Base-by-base conservation (phyloP, 345 rosid species). In the Psidium friedrichsthalianum region DNA sequence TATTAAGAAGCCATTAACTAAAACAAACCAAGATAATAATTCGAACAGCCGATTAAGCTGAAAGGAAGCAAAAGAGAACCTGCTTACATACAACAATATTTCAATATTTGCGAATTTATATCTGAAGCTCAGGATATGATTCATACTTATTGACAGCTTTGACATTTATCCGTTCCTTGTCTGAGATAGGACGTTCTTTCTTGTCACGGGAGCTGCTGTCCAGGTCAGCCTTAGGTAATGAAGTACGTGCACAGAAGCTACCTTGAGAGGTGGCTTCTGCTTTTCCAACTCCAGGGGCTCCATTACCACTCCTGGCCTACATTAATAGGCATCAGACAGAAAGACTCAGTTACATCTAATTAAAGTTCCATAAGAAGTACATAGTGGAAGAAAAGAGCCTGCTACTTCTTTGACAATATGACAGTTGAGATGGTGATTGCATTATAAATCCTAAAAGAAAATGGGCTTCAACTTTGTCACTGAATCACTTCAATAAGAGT, bases 101-200 rank as follows among this genome's bases (percentile, higher is more conserved):
- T 74, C 27, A 18, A 86, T 82, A 64, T 61, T 2, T 53, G 54
- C 7, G 24, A 27, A 40, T n/a, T 51, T 82, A 51, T 54, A 54
- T 82, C 56, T 16, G 61, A 53, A 82, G 59, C 47, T 42, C 5
- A 32, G 49, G 25, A 32, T 54, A 27, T n/a, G 78, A 82, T 87
- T 78, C 94, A 85, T 95, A 96, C 99, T 94, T 98, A 90, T 91
- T 94, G 88, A 91, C 88, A 82, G 94, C 90, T 90, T 94, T 98
- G 83, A 92, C 85, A 87, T 92, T 95, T 90, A 87, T 91, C 89
- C 94, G 93, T 86, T 96, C 99, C 89, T 96, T 96, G 82, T 95
- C 99, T 29, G 91, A 93, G 89, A 87, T 76, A 85, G 94, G 88
- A 64, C 96, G 94, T 87, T 96, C 99, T 91, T 93, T 94, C 94